These are phyloP conservation scores for Nidula microcarpa DNA, from an alignment of 768 basidiomycete genomes.

Conservation along the genomic window DNA sequence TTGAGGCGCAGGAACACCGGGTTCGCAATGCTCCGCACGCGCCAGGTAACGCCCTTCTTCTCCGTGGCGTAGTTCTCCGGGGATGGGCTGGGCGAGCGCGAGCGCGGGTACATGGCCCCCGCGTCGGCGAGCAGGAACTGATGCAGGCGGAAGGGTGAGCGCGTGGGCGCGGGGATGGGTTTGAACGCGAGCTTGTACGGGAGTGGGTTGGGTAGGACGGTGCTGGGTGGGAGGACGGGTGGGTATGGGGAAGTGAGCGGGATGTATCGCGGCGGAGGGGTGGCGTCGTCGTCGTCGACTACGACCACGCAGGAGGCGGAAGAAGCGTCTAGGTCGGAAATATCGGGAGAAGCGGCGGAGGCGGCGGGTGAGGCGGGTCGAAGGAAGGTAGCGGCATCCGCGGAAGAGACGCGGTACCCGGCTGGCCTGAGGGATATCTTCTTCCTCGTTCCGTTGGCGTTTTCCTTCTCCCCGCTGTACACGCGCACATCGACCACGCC, in stretches of 20 bases:
- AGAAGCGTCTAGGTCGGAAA: slow-evolving; percentile 3
- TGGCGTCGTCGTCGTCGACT: neutral
- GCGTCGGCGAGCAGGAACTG: slow-evolving; percentile 13
- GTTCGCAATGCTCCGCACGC: slow-evolving; percentile 58
- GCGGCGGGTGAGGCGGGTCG: slow-evolving; percentile 7
- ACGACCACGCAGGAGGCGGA: slow-evolving; percentile 6
- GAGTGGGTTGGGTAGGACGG: slow-evolving; percentile 24
- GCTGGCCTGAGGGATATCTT: slow-evolving; percentile 21
- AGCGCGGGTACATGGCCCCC: slow-evolving; percentile 15
- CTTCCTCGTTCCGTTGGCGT: neutral
- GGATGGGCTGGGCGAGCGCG: neutral
- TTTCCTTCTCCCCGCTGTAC: slow-evolving; percentile 1
- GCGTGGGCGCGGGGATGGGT: slow-evolving; percentile 35
- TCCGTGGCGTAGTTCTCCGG: slow-evolving; percentile 1
- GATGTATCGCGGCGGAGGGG: slow-evolving; percentile 25
- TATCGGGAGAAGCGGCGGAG: neutral
- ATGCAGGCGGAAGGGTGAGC: slow-evolving; percentile 36
- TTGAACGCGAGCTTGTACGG: slow-evolving; percentile 32
- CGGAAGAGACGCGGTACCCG: slow-evolving; percentile 38
- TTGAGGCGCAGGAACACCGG: slow-evolving; percentile 54
- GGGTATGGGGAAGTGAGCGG: slow-evolving; percentile 32
- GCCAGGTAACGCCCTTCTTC: slow-evolving; percentile 23
- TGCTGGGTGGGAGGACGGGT: slow-evolving; percentile 17
- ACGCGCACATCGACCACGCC: slow-evolving; percentile 1
- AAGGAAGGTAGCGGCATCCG: slow-evolving; percentile 43